These are phyloP conservation scores for Suillus luteus DNA, from an alignment of 768 basidiomycete genomes.

Conservation along the genomic window DNA sequence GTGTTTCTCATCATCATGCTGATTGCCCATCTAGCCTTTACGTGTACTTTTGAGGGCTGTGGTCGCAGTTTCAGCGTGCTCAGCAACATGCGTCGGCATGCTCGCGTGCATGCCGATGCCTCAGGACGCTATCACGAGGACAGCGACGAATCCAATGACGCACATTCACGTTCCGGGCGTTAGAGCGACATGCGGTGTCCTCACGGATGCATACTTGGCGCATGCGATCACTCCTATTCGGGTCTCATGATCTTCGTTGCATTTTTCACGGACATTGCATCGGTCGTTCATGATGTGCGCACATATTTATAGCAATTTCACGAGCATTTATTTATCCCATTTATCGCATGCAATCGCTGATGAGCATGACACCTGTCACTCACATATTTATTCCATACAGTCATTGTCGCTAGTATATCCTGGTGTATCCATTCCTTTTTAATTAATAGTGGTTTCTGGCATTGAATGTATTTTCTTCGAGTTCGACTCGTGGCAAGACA, in stretches of 20 bases:
- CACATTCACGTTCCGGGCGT: constrained; percentile 27
- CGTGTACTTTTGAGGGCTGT: constrained; percentile 73
- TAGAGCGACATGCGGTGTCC: constrained; percentile 7
- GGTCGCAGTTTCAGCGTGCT: constrained; percentile 83
- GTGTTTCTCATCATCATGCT: constrained; percentile 17
- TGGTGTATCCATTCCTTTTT: constrained; percentile 1
- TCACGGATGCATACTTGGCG: background rate
- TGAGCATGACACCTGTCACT: background rate
- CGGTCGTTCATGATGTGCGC: constrained; percentile 5
- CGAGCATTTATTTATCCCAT: constrained; percentile 19
- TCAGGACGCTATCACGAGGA: constrained; percentile 38
- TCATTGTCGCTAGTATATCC: background rate
- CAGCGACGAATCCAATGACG: constrained; percentile 49
- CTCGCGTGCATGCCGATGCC: constrained; percentile 61
- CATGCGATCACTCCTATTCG: background rate
- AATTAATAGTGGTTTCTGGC: constrained; percentile 3
- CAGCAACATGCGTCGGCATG: constrained; percentile 87
- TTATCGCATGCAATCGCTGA: constrained; percentile 17
- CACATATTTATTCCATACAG: constrained; percentile 7
- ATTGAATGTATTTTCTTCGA: background rate
- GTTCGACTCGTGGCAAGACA: background rate
- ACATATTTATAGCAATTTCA: constrained; percentile 3
- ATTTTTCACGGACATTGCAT: constrained; percentile 21
- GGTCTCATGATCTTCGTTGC: constrained; percentile 7
- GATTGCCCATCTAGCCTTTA: constrained; percentile 53